Conservation (phyloP, 768 basidiomycete species). For the Mycena pura region DNA sequence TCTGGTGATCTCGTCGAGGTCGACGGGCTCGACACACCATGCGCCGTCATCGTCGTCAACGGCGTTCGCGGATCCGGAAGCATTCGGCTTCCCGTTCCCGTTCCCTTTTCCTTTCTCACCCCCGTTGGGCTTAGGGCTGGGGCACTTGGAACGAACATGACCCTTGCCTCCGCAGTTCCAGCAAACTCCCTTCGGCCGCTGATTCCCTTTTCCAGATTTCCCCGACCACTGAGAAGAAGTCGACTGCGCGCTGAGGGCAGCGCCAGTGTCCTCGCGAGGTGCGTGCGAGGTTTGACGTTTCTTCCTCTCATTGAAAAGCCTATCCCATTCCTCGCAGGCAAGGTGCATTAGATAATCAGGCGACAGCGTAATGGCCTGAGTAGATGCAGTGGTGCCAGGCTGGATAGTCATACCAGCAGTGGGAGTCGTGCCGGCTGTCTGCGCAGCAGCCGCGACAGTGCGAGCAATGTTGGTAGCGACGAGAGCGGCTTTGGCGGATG, state of each 20-base stretch:
- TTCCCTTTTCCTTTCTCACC: no score
- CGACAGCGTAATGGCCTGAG: neutral
- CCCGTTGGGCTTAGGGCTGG: conserved; percentile 15
- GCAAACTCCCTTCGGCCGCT: conserved; percentile 25
- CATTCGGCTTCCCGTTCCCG: conserved; percentile 11
- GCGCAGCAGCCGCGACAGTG: neutral
- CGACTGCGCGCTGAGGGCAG: neutral
- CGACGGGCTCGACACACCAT: conserved; percentile 4
- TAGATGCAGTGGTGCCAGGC: neutral
- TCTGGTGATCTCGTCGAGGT: neutral
- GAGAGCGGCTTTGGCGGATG: conserved; percentile 2
- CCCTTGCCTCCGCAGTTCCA: conserved; percentile 38
- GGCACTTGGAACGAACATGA: conserved; percentile 34
- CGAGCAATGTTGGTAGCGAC: neutral
- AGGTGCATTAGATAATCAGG: neutral
- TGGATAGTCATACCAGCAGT: neutral
- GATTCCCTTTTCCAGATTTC: neutral
- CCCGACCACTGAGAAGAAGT: neutral
- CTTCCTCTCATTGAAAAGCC: neutral
- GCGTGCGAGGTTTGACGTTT: neutral
- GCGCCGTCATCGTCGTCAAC: conserved; percentile 27
- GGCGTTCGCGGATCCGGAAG: no score
- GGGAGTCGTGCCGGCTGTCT: neutral
- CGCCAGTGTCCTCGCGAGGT: conserved; percentile 1
- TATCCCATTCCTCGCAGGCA: neutral